Evolutionary conservation across 805 yeast genomes (phyloP), one percentile per base, ranked within the genome.

Genomic region (Wickerhamomyces chaumierensis): DNA sequence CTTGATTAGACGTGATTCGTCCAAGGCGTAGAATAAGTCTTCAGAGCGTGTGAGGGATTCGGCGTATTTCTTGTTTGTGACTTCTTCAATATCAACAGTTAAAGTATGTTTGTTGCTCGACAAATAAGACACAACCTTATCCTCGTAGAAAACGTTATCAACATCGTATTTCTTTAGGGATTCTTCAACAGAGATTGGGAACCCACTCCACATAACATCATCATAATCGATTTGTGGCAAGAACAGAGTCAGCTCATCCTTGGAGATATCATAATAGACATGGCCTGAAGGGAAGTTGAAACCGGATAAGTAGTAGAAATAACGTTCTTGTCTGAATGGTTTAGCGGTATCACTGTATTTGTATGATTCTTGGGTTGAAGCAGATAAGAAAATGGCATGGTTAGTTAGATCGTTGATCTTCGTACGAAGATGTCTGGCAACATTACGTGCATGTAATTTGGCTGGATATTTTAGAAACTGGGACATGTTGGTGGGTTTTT

Each of bases 131-230:
- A 60, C 59, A 35, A 87, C 52, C 4, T 73, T 77, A n/a, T 58
- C 50, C 11, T 68, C 71, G 50, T 80, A 83, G 41, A 73, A 57
- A 35, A 88, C 94, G 33, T 75, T 81, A 57, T 92, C 97, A 23
- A 86, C 88, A 51, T 90, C 95, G 48, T 62, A 90, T 43, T 66
- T 68, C 17, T 63, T 55, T 36, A 58, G 38, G 0, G 96, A 96
- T 16, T 80, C 78, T 35, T 79, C 78, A 3, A 68, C 45, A 31
- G 74, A 63, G 38, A 85, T 45, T 5, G 98, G 98, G 59, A 81
- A 53, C 0, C 98, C 98, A 41, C 92, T 79, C 98, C 98, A 90
- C 86, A 92, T 81, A 33, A 90, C 81, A 54, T 85, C 96, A 34
- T 92, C 97, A 33, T 70, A 62, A 53, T 87, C 95, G 31, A 90